phyloP scores from a whole-genome alignment of 192 early-diverging fungal species.

The Backusella mclennaniae region DNA sequence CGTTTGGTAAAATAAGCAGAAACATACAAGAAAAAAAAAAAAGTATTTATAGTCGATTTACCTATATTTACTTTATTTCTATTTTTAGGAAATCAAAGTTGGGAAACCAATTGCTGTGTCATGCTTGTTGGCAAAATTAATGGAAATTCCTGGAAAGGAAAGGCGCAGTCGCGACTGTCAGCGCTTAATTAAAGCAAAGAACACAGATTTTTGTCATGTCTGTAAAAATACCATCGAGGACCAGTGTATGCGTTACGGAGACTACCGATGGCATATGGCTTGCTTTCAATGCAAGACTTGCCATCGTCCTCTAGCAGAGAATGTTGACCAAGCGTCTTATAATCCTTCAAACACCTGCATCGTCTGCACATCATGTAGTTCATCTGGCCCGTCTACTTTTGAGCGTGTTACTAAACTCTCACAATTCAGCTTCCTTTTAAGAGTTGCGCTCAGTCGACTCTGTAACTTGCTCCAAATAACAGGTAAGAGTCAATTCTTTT shows the following conservation, averaged over 20 bases:
- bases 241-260: slow-evolving; percentile 71
- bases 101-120: slow-evolving; percentile 51
- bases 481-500: slow-evolving; percentile 12
- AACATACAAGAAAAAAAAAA: background rate
- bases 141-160: slow-evolving; percentile 56
- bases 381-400: slow-evolving; percentile 46
- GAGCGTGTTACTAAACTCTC: slow-evolving; percentile 80
- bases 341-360: slow-evolving; percentile 14
- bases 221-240: slow-evolving; percentile 88
- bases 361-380: slow-evolving; percentile 4
- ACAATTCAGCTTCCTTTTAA: slow-evolving; percentile 89
- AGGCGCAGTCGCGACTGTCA: slow-evolving; percentile 23
- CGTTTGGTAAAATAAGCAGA: slow-evolving; percentile 56
- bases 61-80: background rate
- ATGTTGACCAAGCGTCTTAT: slow-evolving; percentile 23
- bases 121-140: slow-evolving; percentile 76
- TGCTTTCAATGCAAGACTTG: slow-evolving; percentile 80
- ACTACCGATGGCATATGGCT: slow-evolving; percentile 75
- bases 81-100: slow-evolving; percentile 59
- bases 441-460: slow-evolving; percentile 79
- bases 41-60: background rate
- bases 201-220: slow-evolving; percentile 76
- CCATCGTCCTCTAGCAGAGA: slow-evolving; percentile 37
- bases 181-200: slow-evolving; percentile 19
- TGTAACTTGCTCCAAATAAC: slow-evolving; percentile 62